Evolutionary conservation across 148 eudicot genomes (phyloP), one percentile per base, ranked within the genome.

Genomic region (Silene conica): DNA sequence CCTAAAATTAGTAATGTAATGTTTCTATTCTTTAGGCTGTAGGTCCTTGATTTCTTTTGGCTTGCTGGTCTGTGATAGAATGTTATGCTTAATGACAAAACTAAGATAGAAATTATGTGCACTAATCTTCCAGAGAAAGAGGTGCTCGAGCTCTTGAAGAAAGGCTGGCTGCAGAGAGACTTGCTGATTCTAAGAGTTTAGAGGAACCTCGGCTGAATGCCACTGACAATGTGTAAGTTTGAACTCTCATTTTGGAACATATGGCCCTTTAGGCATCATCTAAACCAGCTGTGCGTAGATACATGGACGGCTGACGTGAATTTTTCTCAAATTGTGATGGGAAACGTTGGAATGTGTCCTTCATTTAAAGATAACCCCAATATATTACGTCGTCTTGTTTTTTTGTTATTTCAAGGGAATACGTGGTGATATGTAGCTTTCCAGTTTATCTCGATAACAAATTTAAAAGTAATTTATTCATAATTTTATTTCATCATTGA

Each of bases 101-200:
- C 41, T 11, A 3, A 60, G 52, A 48, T 45, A 2, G 55, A 38
- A n/a, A 23, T 28, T 48, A 74, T 62, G 12, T 63, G 20, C 26
- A n/a, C 54, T 57, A 68, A 63, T 78, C 64, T 76, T 81, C 64
- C 90, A 94, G 98, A 77, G 97, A 94, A 88, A 85, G 96, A 71
- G 98, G 98, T 70, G 97, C 97, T 74, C 91, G 98, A 73, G 97
- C 97, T 61, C 87, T 94, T 21, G 97, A 94, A 80, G 98, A 94
- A 86, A 86, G 98, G 82, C 79, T 94, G 76, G 92, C 97, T 43
- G 83, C 94, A 15, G 98, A 94, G 82, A 86, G 84, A 70, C 76
- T 91, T 76, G 85, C 86, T 74, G 82, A 83, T 76, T 85, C 83
- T 70, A 83, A 75, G 78, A 82, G 38, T 67, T 78, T 81, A 9